Conservation (phyloP, 441 rosid species). For the Euphorbia corollata region DNA sequence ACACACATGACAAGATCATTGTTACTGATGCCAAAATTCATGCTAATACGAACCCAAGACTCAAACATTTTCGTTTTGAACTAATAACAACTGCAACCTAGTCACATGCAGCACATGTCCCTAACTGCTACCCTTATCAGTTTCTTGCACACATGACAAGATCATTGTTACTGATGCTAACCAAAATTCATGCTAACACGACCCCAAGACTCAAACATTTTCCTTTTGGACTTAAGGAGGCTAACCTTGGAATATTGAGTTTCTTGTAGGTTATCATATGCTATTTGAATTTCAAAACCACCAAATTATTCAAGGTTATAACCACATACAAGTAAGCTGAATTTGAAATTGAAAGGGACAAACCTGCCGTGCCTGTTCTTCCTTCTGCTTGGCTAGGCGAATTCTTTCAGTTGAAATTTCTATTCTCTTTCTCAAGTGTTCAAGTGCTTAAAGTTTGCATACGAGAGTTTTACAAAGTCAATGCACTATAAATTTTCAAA, state of each 20-base stretch:
- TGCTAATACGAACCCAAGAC: not conserved
- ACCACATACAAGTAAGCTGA: slow-evolving; percentile 12
- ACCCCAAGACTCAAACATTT: not conserved
- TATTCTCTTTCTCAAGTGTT: slow-evolving; percentile 80
- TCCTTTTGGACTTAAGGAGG: not conserved
- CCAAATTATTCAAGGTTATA: too few relatives aligned
- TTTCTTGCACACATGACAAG: too few relatives aligned
- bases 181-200: not conserved
- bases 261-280: not conserved
- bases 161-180: not conserved
- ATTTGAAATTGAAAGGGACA: slow-evolving; percentile 17
- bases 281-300: slow-evolving; percentile 1
- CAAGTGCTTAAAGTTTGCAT: slow-evolving; percentile 50
- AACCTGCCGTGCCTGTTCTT: slow-evolving; percentile 80
- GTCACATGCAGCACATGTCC: not conserved
- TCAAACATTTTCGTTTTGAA: not conserved
- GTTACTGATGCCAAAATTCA: not conserved
- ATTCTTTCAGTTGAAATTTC: slow-evolving; percentile 68
- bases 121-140: not conserved
- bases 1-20: not conserved
- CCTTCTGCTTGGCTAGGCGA: slow-evolving; percentile 57
- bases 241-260: not conserved
- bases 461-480: slow-evolving; percentile 22
- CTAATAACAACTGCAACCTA: not conserved
- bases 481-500: slow-evolving; percentile 16